Conservation (phyloP, 192 early-diverging fungal species). For the Entomortierella lignicola region DNA sequence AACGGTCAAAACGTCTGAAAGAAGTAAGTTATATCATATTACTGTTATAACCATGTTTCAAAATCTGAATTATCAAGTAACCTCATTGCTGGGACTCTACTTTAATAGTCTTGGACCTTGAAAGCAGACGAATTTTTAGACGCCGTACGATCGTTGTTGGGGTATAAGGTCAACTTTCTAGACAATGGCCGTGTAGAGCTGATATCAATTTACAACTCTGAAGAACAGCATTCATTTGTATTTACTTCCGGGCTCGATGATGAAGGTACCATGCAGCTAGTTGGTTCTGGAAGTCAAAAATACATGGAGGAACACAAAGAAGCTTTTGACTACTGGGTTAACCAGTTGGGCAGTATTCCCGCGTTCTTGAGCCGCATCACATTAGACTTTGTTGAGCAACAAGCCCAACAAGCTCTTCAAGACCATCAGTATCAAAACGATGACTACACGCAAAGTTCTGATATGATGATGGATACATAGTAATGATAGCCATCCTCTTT, state of each 20-base stretch:
- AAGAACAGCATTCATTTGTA: conserved; percentile 75
- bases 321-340: conserved; percentile 74
- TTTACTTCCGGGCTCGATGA: conserved; percentile 76
- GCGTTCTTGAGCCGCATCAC: conserved; percentile 85
- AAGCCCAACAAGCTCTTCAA: conserved; percentile 19
- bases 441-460: conserved; percentile 30
- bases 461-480: conserved; percentile 33
- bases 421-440: conserved; percentile 17
- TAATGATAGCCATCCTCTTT: background rate
- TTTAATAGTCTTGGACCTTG: conserved; percentile 65
- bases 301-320: conserved; percentile 67
- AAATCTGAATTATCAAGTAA: too few relatives aligned
- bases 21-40: conserved; percentile 61
- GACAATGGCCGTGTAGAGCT: conserved; percentile 80
- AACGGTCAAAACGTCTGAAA: conserved; percentile 73
- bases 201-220: conserved; percentile 73
- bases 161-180: conserved; percentile 75
- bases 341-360: conserved; percentile 79
- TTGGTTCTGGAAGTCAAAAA: conserved; percentile 74
- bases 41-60: too few relatives aligned
- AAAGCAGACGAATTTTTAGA: conserved; percentile 82
- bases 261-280: conserved; percentile 73
- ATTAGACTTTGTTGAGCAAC: conserved; percentile 70
- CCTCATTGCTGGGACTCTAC: background rate
- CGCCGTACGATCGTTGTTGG: conserved; percentile 78